Evolutionary conservation across 2,329 filamentous ascomycete species (phyloP).

Genomic region (Sphaerulina populicola): DNA sequence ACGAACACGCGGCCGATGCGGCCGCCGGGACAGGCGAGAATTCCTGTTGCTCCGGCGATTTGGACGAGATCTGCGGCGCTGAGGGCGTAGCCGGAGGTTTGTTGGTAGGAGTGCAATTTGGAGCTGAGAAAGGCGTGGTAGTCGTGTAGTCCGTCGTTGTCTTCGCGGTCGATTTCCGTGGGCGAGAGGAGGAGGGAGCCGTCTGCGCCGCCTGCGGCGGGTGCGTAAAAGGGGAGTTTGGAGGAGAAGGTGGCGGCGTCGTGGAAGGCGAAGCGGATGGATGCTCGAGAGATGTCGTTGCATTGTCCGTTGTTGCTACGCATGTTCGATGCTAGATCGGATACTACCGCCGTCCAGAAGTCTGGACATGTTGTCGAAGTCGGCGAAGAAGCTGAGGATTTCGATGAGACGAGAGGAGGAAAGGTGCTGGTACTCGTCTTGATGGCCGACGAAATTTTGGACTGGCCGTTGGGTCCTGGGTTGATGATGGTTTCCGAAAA

Average conservation of each 20-base stretch:
- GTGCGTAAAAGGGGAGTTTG: constrained; percentile 22
- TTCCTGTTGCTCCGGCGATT: constrained; percentile 41
- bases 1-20: constrained; percentile 45
- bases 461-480: constrained; percentile 8
- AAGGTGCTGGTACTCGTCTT: constrained; percentile 1
- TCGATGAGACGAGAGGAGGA: background rate
- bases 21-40: constrained; percentile 46
- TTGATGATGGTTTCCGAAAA: constrained; percentile 9
- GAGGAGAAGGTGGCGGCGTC: constrained; percentile 23
- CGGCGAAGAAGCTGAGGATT: background rate
- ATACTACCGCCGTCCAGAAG: constrained; percentile 28
- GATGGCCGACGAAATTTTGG: background rate
- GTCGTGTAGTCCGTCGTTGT: constrained; percentile 42
- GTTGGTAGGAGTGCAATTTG: constrained; percentile 31
- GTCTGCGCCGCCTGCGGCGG: constrained; percentile 34
- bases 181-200: constrained; percentile 36
- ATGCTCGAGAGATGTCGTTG: constrained; percentile 29
- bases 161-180: constrained; percentile 32
- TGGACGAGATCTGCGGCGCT: constrained; percentile 49
- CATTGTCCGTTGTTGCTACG: constrained; percentile 24
- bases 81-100: constrained; percentile 25
- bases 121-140: constrained; percentile 37
- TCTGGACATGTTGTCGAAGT: constrained; percentile 23
- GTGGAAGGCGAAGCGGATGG: constrained; percentile 34
- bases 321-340: constrained; percentile 24